Base-by-base conservation (phyloP, 805 yeast species). In the Tetrapisispora phaffii region DNA sequence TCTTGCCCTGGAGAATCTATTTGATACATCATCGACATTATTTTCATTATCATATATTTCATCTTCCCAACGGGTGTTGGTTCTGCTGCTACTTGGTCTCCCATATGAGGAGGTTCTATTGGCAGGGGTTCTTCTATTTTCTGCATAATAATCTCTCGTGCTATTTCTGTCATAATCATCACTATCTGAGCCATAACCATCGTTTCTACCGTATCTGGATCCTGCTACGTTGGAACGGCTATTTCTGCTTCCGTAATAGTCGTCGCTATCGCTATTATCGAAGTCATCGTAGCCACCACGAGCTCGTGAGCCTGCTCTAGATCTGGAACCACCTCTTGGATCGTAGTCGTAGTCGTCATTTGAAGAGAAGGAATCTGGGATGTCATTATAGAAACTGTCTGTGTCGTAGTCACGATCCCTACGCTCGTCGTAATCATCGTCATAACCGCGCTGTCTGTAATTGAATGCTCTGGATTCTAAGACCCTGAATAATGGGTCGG, bases 401-500 rank as follows among this genome's bases (percentile, higher is more conserved):
- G 77, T 77, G 47, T 80, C 84, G 50, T 81, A 84, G 54, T 77
- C 79, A 47, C 71, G 72, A 37, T 70, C 76, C 7, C 21, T 15
- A 34, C 37, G 37, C 37, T 34, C 17, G 20, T 26, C 21, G 35
- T 33, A 26, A 9, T 34, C 23, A 24, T 34, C 13, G 10, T 21
- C 31, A 9, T n/a, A 12, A 28, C 31, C 31, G 13, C 13, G 16
- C 7, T 36, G 24, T 6, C 16, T n/a, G 19, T 2, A 7, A 20
- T n/a, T 29, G 72, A 93, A 93, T 0, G 87, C 95, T 53, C 88
- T 76, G 20, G 93, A 79, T 51, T 87, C 89, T 49, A 93, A 72
- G 10, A 93, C 82, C 54, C 93, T 74, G 77, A 87, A 80, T 50
- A 93, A 72, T 2, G 93, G 73, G 50, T 87, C 97, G 53, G 88